Base-by-base conservation (phyloP, 805 yeast genomes). In the Vanderwaltozyma yarrowii region DNA sequence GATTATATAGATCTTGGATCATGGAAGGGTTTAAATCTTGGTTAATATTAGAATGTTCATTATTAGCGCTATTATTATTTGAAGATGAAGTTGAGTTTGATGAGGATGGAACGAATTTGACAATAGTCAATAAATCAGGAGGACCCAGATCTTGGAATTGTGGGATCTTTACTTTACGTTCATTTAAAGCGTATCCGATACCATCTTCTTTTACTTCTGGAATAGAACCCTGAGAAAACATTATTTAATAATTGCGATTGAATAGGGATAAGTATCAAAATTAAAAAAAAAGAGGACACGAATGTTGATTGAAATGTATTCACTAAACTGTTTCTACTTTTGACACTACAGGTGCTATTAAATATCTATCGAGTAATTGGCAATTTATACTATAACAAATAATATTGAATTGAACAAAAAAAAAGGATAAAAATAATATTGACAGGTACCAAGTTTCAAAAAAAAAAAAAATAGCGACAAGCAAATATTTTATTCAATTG, bases 101-200 rank as follows among this genome's bases (percentile, higher is more conserved):
- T 4, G 56, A 48, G 2, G 58, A 49, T 11, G 53, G 55, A 12
- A 52, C 33, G 52, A 67, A 45, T 59, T 62, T 60, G 29, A 54
- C 46, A 38, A 60, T 25, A 2, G 60, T 54, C 39, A 76, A 73
- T 57, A 73, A 61, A 60, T 74, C 86, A 29, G 80, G 83, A 10
- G 87, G 83, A 11, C 94, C 94, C 40, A 83, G 58, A 44, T 81
- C 88, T 38, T 60, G 65, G 43, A 80, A 75, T 30, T 73, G 64
- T 34, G 69, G 69, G 33, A 82, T 60, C 46, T 80, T 70, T 27
- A 72, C 59, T 2, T 81, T 73, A 48, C 94, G 67, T 52, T 79
- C 86, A 37, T 71, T 70, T 32, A 81, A 54, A 10, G 86, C 76
- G 17, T 71, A 64, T 1, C 80, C 80, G 36, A 72, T 56, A 49